These are phyloP conservation scores for Antarctomyces pellizariae DNA, from an alignment of 495 filamentous ascomycete genomes.

Conservation along the genomic window DNA sequence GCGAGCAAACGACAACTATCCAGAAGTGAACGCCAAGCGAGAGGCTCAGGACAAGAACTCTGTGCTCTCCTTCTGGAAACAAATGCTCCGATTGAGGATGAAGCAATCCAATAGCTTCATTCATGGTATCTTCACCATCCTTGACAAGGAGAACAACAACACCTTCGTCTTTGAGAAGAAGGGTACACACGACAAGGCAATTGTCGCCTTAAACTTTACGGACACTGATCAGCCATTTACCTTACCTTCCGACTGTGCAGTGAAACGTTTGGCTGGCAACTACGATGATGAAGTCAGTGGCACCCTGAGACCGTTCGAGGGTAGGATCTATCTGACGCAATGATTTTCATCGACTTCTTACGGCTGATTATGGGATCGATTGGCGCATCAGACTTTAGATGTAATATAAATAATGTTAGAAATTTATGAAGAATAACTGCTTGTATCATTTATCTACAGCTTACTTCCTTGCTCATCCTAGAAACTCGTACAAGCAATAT, in stretches of 20 bases:
- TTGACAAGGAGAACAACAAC: slow-evolving; percentile 16
- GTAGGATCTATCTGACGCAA: too few relatives aligned
- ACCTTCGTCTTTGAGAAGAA: slow-evolving; percentile 23
- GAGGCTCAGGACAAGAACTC: slow-evolving; percentile 18
- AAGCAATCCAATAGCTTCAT: slow-evolving; percentile 20
- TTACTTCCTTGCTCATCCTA: too few relatives aligned
- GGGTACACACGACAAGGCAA: slow-evolving; percentile 1
- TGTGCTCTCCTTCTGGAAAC: slow-evolving; percentile 23
- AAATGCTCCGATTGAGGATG: slow-evolving; percentile 19
- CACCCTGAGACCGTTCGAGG: too few relatives aligned
- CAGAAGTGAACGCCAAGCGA: slow-evolving; percentile 23
- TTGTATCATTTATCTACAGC: too few relatives aligned
- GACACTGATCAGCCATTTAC: slow-evolving; percentile 8
- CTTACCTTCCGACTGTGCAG: slow-evolving; percentile 1
- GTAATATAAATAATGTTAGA: too few relatives aligned
- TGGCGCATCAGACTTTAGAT: too few relatives aligned
- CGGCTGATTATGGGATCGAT: too few relatives aligned
- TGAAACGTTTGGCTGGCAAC: too few relatives aligned
- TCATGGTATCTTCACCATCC: slow-evolving; percentile 20
- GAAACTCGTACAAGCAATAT: too few relatives aligned
- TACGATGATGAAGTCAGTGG: too few relatives aligned
- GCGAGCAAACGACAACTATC: slow-evolving; percentile 29
- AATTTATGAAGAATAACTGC: too few relatives aligned
- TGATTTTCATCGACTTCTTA: too few relatives aligned
- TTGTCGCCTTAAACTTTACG: slow-evolving; percentile 21